A percentile compares a stretch with the other conserved stretches of the same genome.
These are phyloP conservation scores for Arxiozyma heterogenica DNA, from an alignment of 1,139 yeast species.

Conservation along the genomic window DNA sequence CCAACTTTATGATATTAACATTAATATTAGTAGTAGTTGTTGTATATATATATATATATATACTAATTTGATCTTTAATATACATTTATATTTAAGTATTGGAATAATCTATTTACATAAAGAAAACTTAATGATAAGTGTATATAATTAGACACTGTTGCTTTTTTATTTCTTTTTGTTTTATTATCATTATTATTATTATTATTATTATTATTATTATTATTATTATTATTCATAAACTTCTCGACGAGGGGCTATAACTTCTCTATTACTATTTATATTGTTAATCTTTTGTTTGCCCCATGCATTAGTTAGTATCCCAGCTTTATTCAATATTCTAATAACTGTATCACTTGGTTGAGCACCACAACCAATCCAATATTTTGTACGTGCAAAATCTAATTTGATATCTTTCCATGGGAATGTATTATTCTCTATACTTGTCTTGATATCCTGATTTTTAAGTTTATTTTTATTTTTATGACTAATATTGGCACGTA, in stretches of 20 bases:
- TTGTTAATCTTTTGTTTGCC: neutral
- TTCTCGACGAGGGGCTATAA: conserved; percentile 5
- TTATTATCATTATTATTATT: too few species aligned
- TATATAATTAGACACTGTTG: too few species aligned
- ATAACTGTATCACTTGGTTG: conserved; percentile 82
- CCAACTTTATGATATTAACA: too few species aligned
- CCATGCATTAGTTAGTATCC: conserved; percentile 69
- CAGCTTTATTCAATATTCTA: conserved; percentile 69
- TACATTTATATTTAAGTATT: too few species aligned
- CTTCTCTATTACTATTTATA: conserved; percentile 1
- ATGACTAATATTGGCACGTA: neutral
- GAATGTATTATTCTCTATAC: conserved; percentile 46
- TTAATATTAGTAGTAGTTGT: too few species aligned
- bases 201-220: neutral
- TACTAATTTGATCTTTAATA: too few species aligned
- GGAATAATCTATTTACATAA: too few species aligned
- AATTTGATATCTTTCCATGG: conserved; percentile 73
- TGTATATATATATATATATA: too few species aligned
- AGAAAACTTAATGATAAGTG: too few species aligned
- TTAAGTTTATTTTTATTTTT: conserved; percentile 34
- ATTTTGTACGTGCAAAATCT: conserved; percentile 86
- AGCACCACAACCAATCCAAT: conserved; percentile 99
- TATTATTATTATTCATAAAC: conserved; percentile 4
- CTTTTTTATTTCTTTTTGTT: too few species aligned
- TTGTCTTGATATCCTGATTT: conserved; percentile 29